Evolutionary conservation across 2,329 filamentous ascomycete genomes (phyloP).

Genomic region (Diaporthe capsici): DNA sequence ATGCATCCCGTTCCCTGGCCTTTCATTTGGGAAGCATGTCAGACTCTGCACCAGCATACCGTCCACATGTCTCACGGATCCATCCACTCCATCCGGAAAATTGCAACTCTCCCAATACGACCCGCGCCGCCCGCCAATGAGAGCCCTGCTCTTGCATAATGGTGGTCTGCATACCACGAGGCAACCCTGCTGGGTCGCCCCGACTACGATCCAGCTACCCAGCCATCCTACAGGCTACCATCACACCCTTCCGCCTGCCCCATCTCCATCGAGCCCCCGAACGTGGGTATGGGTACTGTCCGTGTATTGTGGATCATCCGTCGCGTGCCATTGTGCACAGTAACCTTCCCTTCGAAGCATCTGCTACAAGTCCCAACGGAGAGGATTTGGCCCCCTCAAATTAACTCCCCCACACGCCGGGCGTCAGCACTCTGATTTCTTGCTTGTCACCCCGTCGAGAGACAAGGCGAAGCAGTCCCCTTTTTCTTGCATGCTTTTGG

Average conservation of each 20-base stretch:
- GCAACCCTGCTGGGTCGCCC: slow-evolving; percentile 31
- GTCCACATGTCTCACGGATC: slow-evolving; percentile 35
- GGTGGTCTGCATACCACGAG: slow-evolving; percentile 34
- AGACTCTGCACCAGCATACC: slow-evolving; percentile 34
- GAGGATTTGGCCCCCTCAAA: slow-evolving; percentile 36
- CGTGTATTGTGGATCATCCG: slow-evolving; percentile 20
- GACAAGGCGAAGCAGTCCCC: slow-evolving; percentile 19
- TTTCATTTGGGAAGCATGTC: slow-evolving; percentile 35
- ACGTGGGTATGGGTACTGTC: slow-evolving; percentile 13
- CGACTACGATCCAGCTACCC: slow-evolving; percentile 13
- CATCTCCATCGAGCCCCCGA: slow-evolving; percentile 3
- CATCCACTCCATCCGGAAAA: slow-evolving; percentile 36
- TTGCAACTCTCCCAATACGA: slow-evolving; percentile 38
- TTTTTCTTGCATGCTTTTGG: slow-evolving; percentile 35
- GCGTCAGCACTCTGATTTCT: slow-evolving; percentile 39
- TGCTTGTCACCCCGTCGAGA: slow-evolving; percentile 25
- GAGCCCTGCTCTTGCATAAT: slow-evolving; percentile 13
- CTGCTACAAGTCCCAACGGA: slow-evolving; percentile 22
- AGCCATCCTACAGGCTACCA: slow-evolving; percentile 22
- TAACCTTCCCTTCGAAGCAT: background rate
- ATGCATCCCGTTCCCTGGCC: slow-evolving; percentile 32
- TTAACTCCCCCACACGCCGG: slow-evolving; percentile 34
- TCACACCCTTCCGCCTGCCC: slow-evolving; percentile 19
- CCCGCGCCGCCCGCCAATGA: slow-evolving; percentile 41
- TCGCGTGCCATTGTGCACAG: background rate